Percentiles rank a stretch among this genome's conserved stretches.
These are phyloP conservation scores for Xylaria sp. DNA, from an alignment of 2,329 filamentous ascomycete genomes.

Conservation along the genomic window DNA sequence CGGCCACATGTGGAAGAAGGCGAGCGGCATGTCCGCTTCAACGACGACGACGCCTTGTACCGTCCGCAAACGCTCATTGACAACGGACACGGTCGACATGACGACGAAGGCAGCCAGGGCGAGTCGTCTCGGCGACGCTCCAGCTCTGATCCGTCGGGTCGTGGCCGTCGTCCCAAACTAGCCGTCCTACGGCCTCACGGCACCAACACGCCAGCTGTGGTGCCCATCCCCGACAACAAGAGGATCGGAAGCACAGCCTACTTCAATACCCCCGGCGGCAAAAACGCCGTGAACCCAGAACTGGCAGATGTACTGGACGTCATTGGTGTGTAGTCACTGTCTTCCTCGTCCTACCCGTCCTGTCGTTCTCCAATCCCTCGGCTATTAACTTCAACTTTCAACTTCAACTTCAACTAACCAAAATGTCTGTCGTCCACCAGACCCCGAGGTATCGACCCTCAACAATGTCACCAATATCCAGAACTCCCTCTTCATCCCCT, in stretches of 20 bases:
- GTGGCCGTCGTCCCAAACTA: constrained; percentile 40
- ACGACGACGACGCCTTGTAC: constrained; percentile 23
- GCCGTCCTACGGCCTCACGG: constrained; percentile 40
- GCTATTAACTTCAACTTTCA: no score
- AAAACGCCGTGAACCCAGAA: constrained; percentile 66
- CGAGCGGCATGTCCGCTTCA: constrained; percentile 35
- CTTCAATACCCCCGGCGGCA: constrained; percentile 42
- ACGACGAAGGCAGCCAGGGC: constrained; percentile 16
- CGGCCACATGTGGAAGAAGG: not conserved
- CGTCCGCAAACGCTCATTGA: constrained; percentile 28
- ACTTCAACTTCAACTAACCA: not conserved
- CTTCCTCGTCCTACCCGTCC: not conserved
- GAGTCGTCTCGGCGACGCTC: constrained; percentile 41
- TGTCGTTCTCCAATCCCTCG: not conserved
- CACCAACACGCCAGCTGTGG: constrained; percentile 35
- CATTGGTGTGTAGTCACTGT: constrained; percentile 64
- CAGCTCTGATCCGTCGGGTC: constrained; percentile 44
- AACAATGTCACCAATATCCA: constrained; percentile 89
- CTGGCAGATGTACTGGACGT: constrained; percentile 76
- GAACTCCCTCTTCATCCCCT: constrained; percentile 87
- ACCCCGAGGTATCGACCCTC: constrained; percentile 84
- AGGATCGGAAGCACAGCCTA: constrained; percentile 42
- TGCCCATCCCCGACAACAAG: constrained; percentile 38
- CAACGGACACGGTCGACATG: constrained; percentile 15
- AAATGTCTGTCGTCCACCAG: constrained; percentile 54